Evolutionary conservation across 192 early-diverging fungal species (phyloP).

Genomic region (Powellomyces hirtus): DNA sequence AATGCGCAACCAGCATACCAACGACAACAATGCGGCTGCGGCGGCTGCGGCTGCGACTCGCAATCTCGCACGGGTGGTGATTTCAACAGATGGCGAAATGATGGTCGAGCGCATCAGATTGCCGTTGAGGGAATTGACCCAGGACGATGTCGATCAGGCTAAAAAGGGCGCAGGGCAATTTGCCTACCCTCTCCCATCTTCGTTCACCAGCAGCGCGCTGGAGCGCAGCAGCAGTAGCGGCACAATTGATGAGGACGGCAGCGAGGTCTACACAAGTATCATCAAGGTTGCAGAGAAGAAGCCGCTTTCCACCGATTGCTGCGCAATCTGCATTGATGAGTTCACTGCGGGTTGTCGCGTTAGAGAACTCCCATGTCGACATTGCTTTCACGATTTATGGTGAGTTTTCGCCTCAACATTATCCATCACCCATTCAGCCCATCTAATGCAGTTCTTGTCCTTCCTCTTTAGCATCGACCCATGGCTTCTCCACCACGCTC

Average conservation of each 20-base stretch:
- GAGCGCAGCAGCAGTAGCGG: too few species aligned
- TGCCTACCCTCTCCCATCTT: too few species aligned
- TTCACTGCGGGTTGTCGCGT: conserved; percentile 37
- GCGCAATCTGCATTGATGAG: conserved; percentile 54
- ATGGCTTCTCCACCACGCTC: conserved; percentile 48
- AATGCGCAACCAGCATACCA: background rate
- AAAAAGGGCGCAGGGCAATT: too few species aligned
- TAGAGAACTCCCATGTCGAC: conserved; percentile 45
- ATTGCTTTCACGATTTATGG: conserved; percentile 46
- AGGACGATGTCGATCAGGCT: conserved; percentile 15
- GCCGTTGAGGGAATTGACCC: conserved; percentile 21
- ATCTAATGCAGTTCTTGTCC: background rate
- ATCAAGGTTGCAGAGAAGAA: too few species aligned
- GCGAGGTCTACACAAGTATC: too few species aligned
- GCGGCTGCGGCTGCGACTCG: background rate
- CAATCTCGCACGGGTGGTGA: conserved; percentile 10
- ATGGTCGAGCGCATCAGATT: conserved; percentile 24
- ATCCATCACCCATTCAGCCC: too few species aligned
- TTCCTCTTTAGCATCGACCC: conserved; percentile 43
- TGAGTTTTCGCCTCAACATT: conserved; percentile 3
- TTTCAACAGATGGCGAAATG: conserved; percentile 18
- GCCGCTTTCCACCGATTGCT: conserved; percentile 28
- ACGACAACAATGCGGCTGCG: background rate
- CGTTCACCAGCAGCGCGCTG: too few species aligned
- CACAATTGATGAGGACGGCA: too few species aligned